Percentiles rank a stretch among this genome's conserved stretches.
phyloP scores from a whole-genome alignment of 208 protist genomes.

The Herpetomonas samuelpessoai region DNA sequence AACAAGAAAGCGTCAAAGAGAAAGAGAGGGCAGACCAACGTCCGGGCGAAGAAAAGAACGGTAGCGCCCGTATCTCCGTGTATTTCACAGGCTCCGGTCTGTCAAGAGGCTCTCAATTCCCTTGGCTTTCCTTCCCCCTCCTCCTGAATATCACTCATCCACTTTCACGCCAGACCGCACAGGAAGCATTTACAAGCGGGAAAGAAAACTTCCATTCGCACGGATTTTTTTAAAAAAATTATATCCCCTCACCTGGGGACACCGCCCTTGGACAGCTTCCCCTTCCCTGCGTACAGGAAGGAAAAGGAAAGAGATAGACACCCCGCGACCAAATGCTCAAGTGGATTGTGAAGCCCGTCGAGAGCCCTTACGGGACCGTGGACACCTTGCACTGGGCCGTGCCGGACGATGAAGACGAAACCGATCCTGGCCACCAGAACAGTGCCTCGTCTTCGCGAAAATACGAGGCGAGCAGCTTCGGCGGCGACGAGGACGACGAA shows the following conservation, averaged over 20 bases:
- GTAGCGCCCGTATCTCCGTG: too few species aligned
- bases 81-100: too few species aligned
- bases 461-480: neutral
- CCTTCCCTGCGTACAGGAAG: neutral
- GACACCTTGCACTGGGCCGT: conserved; percentile 84
- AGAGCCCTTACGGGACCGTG: conserved; percentile 69
- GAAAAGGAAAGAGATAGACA: neutral
- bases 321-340: conserved; percentile 33
- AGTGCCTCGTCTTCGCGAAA: conserved; percentile 1
- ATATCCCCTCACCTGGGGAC: too few species aligned
- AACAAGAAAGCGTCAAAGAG: too few species aligned
- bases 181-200: neutral
- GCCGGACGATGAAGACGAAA: conserved; percentile 19
- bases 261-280: neutral
- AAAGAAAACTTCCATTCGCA: too few species aligned
- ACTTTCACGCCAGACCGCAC: too few species aligned
- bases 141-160: too few species aligned
- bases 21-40: too few species aligned
- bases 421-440: conserved; percentile 6
- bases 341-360: conserved; percentile 71
- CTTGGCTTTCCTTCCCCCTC: too few species aligned
- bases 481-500: conserved; percentile 7
- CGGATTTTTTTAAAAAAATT: neutral
- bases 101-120: too few species aligned
- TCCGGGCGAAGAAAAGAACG: too few species aligned